Evolutionary conservation across 805 yeast genomes (phyloP).

Genomic region (Lachancea fermentati): DNA sequence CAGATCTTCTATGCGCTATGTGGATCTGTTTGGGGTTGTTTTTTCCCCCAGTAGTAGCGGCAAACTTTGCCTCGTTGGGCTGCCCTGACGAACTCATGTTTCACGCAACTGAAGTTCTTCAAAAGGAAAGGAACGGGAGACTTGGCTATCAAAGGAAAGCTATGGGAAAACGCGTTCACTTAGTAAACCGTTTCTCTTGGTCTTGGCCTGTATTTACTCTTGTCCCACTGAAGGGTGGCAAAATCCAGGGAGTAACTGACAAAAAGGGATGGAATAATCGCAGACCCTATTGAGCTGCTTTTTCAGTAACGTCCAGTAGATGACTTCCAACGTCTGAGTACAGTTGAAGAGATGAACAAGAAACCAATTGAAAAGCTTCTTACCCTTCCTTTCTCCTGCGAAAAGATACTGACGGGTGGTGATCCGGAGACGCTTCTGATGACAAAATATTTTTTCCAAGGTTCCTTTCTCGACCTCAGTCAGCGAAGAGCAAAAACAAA

Average conservation of each 20-base stretch:
- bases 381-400: neutral
- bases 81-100: neutral
- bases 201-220: neutral
- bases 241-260: neutral
- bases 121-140: neutral
- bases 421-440: neutral
- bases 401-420: neutral
- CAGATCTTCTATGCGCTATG: constrained; percentile 95
- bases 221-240: neutral
- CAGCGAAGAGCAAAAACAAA: neutral
- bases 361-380: neutral
- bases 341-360: neutral
- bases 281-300: neutral
- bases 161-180: neutral
- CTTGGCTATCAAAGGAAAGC: neutral
- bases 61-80: constrained; percentile 19
- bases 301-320: neutral
- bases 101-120: neutral
- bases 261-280: neutral
- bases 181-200: neutral
- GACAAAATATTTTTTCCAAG: neutral
- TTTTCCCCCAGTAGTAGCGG: constrained; percentile 33
- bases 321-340: neutral
- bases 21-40: constrained; percentile 61
- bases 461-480: neutral